Evolutionary conservation across 2,329 filamentous ascomycete species (phyloP), one percentile per base, ranked within the genome.

Genomic region (Neodidymelliopsis sp.): DNA sequence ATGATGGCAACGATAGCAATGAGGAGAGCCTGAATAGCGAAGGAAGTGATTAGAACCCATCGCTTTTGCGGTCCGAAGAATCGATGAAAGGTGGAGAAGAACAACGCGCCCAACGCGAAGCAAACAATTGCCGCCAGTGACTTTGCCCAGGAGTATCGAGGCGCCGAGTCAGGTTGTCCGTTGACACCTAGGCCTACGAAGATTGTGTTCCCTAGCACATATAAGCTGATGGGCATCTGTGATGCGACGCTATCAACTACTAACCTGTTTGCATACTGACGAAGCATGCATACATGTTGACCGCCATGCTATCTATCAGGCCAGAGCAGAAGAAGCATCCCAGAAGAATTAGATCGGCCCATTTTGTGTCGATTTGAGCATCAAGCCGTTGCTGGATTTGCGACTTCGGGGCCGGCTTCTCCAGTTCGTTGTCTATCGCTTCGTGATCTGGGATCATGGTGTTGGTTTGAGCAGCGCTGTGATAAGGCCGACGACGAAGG

Each of bases 151-250:
- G 49, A 54, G 36, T 54, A 3, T 80, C 31, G 49, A 22, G 50
- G 80, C 49, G 81, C 70, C 12, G 73, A 73, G 15, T 74, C 65
- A 3, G 80, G 82, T 35, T 83, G 80, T 22, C 71, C 69, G 2
- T 82, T 78, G 10, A 81, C 79, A 45, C 82, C 83, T 16, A 86
- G 79, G 13, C 81, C 83, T 28, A 86, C 75, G 70, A 86, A 85
- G 59, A 86, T 80, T 8, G 84, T 86, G 69, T 86, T 86, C 28
- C 83, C 83, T 62, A n/a, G 5, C 10, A 72, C 11, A n/a, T 29
- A 11, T 49, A 13, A 49, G 33, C 31, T 9, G 11, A 12, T 49
- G 11, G 13, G 33, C 8, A 11, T 47, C 24, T 45, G 36, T 23
- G 11, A 29, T 10, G 12, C 18, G 11, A 11, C 6, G 11, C 12